These are phyloP conservation scores for Candida tibetensis DNA, from an alignment of 805 yeast genomes.

Conservation along the genomic window DNA sequence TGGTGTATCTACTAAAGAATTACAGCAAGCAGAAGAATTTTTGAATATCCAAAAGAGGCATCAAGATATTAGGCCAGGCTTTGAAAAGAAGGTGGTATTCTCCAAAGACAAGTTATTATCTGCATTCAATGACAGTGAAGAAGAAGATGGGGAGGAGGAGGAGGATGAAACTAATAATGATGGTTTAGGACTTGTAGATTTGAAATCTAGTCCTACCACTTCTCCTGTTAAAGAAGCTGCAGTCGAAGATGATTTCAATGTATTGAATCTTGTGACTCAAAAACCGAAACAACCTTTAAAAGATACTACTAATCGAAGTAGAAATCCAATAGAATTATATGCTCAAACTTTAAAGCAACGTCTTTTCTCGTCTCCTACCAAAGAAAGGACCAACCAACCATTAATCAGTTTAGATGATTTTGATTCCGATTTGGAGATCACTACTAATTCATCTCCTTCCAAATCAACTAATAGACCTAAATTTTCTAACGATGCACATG, in stretches of 20 bases:
- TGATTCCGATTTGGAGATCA: conserved; percentile 21
- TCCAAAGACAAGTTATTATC: conserved; percentile 31
- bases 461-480: conserved; percentile 8
- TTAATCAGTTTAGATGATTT: conserved; percentile 29
- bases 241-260: conserved; percentile 12
- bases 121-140: conserved; percentile 29
- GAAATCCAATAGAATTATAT: conserved; percentile 35
- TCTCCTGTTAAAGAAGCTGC: conserved; percentile 23
- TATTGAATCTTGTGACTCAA: conserved; percentile 1
- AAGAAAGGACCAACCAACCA: conserved; percentile 5
- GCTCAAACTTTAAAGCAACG: conserved; percentile 30
- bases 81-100: conserved; percentile 22
- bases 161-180: too few relatives aligned
- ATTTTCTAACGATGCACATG: conserved; percentile 5
- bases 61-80: conserved; percentile 29
- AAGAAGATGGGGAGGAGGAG: conserved; percentile 13
- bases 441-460: conserved; percentile 9
- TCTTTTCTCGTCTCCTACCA: conserved; percentile 26
- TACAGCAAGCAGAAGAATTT: conserved; percentile 31
- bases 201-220: conserved; percentile 30
- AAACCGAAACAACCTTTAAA: neutral
- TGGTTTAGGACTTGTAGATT: conserved; percentile 4
- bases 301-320: conserved; percentile 15
- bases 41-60: conserved; percentile 34
- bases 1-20: conserved; percentile 22